phyloP scores from a whole-genome alignment of 768 basidiomycete species.

The Astraeus odoratus region DNA sequence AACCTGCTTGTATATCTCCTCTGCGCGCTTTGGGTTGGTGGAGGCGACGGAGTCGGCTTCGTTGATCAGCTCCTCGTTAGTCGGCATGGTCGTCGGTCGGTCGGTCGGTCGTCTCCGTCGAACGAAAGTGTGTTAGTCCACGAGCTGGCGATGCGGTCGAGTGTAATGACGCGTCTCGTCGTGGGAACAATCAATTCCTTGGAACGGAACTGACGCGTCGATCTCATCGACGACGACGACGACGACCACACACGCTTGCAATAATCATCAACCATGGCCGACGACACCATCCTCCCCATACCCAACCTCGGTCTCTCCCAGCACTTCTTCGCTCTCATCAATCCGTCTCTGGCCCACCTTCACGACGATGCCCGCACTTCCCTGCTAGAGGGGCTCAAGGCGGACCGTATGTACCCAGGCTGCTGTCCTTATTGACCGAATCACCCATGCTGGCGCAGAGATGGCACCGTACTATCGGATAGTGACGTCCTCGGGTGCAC shows the following conservation, averaged over 20 bases:
- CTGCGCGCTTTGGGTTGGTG: conserved; percentile 54
- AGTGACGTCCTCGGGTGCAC: conserved; percentile 39
- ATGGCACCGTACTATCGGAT: conserved; percentile 76
- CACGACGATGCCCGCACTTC: conserved; percentile 60
- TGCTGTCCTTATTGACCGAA: neutral
- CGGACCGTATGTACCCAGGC: conserved; percentile 57
- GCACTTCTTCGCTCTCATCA: conserved; percentile 67
- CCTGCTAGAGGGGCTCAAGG: conserved; percentile 67
- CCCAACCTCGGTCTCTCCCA: conserved; percentile 83
- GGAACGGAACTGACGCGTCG: neutral
- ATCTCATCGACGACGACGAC: neutral
- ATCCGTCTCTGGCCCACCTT: conserved; percentile 49
- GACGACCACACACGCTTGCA: too few species aligned
- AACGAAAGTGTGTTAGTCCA: neutral
- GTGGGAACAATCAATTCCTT: neutral
- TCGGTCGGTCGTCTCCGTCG: neutral
- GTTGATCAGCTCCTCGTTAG: conserved; percentile 17
- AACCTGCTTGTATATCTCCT: conserved; percentile 69
- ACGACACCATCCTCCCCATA: conserved; percentile 77
- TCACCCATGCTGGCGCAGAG: conserved; percentile 37
- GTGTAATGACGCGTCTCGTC: neutral
- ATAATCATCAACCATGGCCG: too few species aligned
- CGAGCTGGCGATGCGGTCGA: too few species aligned
- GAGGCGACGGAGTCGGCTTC: conserved; percentile 53
- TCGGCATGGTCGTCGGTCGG: conserved; percentile 15